phyloP scores from a whole-genome alignment of 169 alveolate genomes.

The Plasmodium berghei region DNA sequence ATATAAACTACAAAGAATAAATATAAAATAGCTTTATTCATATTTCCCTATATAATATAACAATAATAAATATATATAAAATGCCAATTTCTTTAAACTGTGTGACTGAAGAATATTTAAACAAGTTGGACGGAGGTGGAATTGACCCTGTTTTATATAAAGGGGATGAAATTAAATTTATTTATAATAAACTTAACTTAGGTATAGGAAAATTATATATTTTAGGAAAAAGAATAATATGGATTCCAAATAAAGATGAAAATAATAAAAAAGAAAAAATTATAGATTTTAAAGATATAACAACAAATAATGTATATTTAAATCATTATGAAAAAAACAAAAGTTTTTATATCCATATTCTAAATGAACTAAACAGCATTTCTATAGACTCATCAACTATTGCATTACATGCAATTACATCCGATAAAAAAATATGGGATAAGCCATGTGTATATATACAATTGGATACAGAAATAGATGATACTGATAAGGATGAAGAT shows the following conservation, averaged over 20 bases:
- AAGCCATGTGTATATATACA: conserved; percentile 56
- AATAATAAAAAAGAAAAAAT: conserved; percentile 27
- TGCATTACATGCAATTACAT: conserved; percentile 72
- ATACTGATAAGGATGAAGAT: conserved; percentile 7
- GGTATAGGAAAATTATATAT: conserved; percentile 72
- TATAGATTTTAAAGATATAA: conserved; percentile 26
- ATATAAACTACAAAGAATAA: no score
- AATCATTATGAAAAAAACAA: conserved; percentile 65
- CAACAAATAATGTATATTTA: conserved; percentile 34
- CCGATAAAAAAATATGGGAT: conserved; percentile 53
- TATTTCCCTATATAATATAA: no score
- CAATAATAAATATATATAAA: neutral
- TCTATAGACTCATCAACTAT: conserved; percentile 49
- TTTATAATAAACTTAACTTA: conserved; percentile 36
- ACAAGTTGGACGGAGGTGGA: conserved; percentile 24
- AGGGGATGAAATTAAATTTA: conserved; percentile 36
- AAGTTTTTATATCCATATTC: conserved; percentile 35
- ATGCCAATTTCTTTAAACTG: conserved; percentile 59
- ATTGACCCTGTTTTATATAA: conserved; percentile 33
- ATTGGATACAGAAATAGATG: conserved; percentile 10
- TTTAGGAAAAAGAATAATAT: conserved; percentile 31
- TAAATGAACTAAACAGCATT: conserved; percentile 47
- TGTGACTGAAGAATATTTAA: conserved; percentile 39
- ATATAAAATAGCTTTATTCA: no score
- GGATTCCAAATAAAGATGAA: conserved; percentile 44